These are phyloP conservation scores for Tetrapisispora namnaoensis DNA, from an alignment of 805 yeast species.

Conservation along the genomic window DNA sequence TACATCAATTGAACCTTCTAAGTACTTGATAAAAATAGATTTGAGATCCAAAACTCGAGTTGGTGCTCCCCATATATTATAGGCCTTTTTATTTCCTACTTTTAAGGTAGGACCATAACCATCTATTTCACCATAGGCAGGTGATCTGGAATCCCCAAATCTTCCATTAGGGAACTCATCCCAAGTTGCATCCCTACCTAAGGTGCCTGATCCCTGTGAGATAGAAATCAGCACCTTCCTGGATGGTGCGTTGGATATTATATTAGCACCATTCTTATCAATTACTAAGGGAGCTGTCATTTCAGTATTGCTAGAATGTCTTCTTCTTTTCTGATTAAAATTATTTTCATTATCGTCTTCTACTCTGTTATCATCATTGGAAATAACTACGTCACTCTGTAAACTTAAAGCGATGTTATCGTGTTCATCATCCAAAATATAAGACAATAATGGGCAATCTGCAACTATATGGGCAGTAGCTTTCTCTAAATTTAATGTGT, in stretches of 20 bases:
- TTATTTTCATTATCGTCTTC: constrained; percentile 3
- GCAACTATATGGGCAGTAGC: constrained; percentile 80
- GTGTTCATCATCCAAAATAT: constrained; percentile 33
- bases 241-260: constrained; percentile 23
- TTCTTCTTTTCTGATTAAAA: constrained; percentile 22
- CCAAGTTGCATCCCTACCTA: constrained; percentile 91
- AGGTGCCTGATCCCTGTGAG: constrained; percentile 71
- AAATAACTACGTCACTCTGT: constrained; percentile 27
- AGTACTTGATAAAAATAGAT: constrained; percentile 56
- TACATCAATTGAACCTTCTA: constrained; percentile 63
- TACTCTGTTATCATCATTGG: constrained; percentile 10
- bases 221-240: constrained; percentile 61
- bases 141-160: constrained; percentile 89
- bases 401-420: constrained; percentile 23
- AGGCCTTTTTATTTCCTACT: constrained; percentile 56
- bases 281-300: not conserved
- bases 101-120: constrained; percentile 93
- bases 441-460: constrained; percentile 43
- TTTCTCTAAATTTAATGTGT: constrained; percentile 85
- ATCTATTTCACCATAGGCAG: constrained; percentile 96
- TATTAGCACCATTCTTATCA: not conserved
- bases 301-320: constrained; percentile 20
- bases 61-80: constrained; percentile 76
- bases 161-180: constrained; percentile 96
- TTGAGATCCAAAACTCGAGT: constrained; percentile 48